These are phyloP conservation scores for Microsporum audouinii DNA, from an alignment of 2,329 filamentous ascomycete species.

Conservation along the genomic window DNA sequence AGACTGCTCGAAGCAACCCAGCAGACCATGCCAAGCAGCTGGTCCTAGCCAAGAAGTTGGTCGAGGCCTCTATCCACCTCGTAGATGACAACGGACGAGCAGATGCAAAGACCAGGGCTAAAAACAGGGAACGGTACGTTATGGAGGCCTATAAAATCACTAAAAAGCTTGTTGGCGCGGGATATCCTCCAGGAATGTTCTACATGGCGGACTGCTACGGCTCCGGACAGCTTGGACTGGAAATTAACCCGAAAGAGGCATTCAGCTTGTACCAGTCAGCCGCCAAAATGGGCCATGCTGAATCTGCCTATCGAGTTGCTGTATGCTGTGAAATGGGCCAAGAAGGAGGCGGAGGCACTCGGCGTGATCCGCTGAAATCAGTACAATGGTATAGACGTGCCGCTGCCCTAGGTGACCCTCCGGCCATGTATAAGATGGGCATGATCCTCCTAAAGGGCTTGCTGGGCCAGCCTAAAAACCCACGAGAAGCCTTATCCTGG, in stretches of 20 bases:
- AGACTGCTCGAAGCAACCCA: slow-evolving; percentile 57
- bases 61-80: slow-evolving; percentile 72
- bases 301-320: slow-evolving; percentile 83
- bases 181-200: slow-evolving; percentile 83
- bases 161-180: slow-evolving; percentile 67
- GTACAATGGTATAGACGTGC: slow-evolving; percentile 98
- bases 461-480: slow-evolving; percentile 72
- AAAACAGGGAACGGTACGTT: slow-evolving; percentile 68
- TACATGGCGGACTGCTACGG: slow-evolving; percentile 83
- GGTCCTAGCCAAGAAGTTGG: slow-evolving; percentile 65
- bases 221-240: slow-evolving; percentile 63
- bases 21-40: slow-evolving; percentile 61
- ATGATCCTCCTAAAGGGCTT: slow-evolving; percentile 92
- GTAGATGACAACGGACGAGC: slow-evolving; percentile 63
- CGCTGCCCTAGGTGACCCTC: slow-evolving; percentile 75
- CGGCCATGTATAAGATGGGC: slow-evolving; percentile 97
- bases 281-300: slow-evolving; percentile 75
- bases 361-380: slow-evolving; percentile 81
- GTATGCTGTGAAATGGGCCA: slow-evolving; percentile 95
- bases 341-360: slow-evolving; percentile 86
- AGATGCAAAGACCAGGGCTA: slow-evolving; percentile 52
- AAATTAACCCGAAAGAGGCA: slow-evolving; percentile 79
- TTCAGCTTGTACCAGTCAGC: slow-evolving; percentile 89
- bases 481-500: slow-evolving; percentile 80
- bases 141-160: slow-evolving; percentile 80